Base-by-base conservation (phyloP, 495 filamentous ascomycete species). In the Lasiosphaeriaceae sp. region DNA sequence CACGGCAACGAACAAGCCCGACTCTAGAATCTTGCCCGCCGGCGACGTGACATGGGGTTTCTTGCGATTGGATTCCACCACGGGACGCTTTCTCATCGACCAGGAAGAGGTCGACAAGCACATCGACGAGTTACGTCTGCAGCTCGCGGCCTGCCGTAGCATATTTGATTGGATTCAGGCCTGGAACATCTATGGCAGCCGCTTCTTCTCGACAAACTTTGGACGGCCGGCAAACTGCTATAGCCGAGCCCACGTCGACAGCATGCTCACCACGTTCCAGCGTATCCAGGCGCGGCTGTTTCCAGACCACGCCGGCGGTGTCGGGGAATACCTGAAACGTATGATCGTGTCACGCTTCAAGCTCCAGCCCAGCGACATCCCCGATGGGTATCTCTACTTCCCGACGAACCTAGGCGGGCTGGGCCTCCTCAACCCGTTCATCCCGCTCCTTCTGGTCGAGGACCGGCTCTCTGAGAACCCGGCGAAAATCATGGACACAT, bases 171-270 rank as follows among this genome's bases (percentile, higher is more conserved):
- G 81, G 82, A 72, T 86, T 9, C 78, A 86, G 44, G 82, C 80
- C 2, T 88, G 83, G 78, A 87, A 89, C 63, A 77, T 71, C 60
- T 88, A 84, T 63, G 81, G 81, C n/a, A 74, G 68, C 14, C 76
- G 78, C 0, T 89, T 89, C 67, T 89, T 89, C 61, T 71, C 74
- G 54, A 79, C 78, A 60, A 86, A 85, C 55, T 88, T 89, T 41
- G 85, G 83, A 23, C 75, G 75, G 55, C 80, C 85, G 3, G 83
- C 83, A 5, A 73, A 83, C 59, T 86, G 83, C 68, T 86, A 83
- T 55, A 83, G 85, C 5, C 74, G 74, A 41, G 67, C 69, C 22
- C 86, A 90, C 63, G 80, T 89, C 46, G 83, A 89, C 63, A 81
- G 77, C 73, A 81, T 84, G 34, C 74, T 89, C 46, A 65, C 71